phyloP scores from a whole-genome alignment of 2,329 filamentous ascomycete species.

The Coniochaeta sp. region DNA sequence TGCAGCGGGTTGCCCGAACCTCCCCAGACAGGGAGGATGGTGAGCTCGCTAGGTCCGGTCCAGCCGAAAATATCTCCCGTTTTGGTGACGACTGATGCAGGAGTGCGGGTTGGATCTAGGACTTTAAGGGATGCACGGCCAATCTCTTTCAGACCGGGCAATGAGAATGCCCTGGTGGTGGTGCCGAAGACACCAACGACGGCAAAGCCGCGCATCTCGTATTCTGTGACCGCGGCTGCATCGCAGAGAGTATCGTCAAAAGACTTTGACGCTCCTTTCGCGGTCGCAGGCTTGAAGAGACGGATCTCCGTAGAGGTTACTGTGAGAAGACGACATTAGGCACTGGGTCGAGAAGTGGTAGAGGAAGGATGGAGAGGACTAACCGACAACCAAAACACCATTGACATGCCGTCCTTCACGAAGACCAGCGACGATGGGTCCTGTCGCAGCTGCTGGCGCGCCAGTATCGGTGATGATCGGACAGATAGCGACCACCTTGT shows the following conservation, averaged over 20 bases:
- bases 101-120: slow-evolving; percentile 66
- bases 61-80: slow-evolving; percentile 82
- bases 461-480: slow-evolving; percentile 77
- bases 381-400: slow-evolving; percentile 71
- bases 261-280: slow-evolving; percentile 85
- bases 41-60: slow-evolving; percentile 81
- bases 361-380: slow-evolving; percentile 17
- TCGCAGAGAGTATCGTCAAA: slow-evolving; percentile 83
- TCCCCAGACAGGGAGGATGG: slow-evolving; percentile 74
- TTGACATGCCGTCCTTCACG: slow-evolving; percentile 68
- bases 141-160: slow-evolving; percentile 85
- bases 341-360: not conserved
- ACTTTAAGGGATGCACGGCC: slow-evolving; percentile 58
- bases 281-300: slow-evolving; percentile 75
- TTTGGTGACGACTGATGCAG: slow-evolving; percentile 61
- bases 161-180: slow-evolving; percentile 69
- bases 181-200: slow-evolving; percentile 82
- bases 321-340: slow-evolving; percentile 23
- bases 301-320: slow-evolving; percentile 65
- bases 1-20: slow-evolving; percentile 57
- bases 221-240: slow-evolving; percentile 67
- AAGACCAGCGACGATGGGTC: slow-evolving; percentile 65
- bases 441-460: slow-evolving; percentile 66
- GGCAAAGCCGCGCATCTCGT: slow-evolving; percentile 67
- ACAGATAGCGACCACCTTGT: slow-evolving; percentile 64